phyloP scores from a whole-genome alignment of 2,329 filamentous ascomycete species.

The Pestalotiopsis sp. region DNA sequence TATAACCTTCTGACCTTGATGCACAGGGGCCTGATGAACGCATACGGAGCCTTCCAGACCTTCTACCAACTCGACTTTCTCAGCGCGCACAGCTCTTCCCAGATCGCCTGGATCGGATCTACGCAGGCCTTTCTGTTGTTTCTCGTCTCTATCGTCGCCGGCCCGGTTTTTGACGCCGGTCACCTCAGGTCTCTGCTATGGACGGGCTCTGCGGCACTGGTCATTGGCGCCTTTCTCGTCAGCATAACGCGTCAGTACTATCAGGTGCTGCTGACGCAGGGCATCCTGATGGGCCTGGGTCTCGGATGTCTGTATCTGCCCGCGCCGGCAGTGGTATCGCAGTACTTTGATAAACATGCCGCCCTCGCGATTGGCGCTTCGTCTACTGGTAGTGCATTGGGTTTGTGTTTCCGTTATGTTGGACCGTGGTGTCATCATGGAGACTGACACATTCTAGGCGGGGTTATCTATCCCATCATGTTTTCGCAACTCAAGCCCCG shows the following conservation, averaged over 20 bases:
- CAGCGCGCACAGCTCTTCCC: background rate
- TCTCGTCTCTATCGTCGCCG: slow-evolving; percentile 32
- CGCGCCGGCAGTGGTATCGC: slow-evolving; percentile 53
- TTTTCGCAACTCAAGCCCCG: slow-evolving; percentile 40
- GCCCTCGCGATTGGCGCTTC: slow-evolving; percentile 62
- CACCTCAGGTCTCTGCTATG: slow-evolving; percentile 33
- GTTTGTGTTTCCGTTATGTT: background rate
- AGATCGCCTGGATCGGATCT: slow-evolving; percentile 50
- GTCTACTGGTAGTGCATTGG: slow-evolving; percentile 49
- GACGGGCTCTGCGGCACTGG: slow-evolving; percentile 38
- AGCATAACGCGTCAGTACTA: slow-evolving; percentile 31
- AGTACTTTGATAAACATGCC: slow-evolving; percentile 61
- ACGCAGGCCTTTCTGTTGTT: slow-evolving; percentile 41
- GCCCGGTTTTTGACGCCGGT: slow-evolving; percentile 35
- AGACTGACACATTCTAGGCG: slow-evolving; percentile 15
- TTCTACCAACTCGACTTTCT: background rate
- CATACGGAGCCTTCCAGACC: background rate
- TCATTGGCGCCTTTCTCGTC: slow-evolving; percentile 40
- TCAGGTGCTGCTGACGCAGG: background rate
- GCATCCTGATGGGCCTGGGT: background rate
- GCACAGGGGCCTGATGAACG: slow-evolving; percentile 5
- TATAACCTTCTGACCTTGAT: no score
- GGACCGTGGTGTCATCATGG: background rate
- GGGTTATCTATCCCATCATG: slow-evolving; percentile 46
- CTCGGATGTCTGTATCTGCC: slow-evolving; percentile 57